Conservation (phyloP, 1,139 yeast species). For the Kluyveromyces sp. region DNA sequence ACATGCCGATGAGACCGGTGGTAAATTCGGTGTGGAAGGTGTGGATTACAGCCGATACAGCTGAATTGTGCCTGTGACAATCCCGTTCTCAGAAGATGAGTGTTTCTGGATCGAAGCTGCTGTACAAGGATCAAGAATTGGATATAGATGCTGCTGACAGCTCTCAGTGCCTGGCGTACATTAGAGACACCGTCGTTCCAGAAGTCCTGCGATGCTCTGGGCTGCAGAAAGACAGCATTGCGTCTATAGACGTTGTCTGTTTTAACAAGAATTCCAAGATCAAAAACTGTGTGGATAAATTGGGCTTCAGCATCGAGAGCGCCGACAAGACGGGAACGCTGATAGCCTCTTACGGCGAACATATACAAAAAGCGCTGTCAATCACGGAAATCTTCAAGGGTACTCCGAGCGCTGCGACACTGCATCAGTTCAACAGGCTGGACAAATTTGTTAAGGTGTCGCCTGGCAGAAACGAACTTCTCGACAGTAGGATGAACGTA, state of each 20-base stretch:
- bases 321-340: conserved; percentile 2
- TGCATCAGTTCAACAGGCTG: conserved; percentile 23
- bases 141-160: conserved; percentile 7
- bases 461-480: conserved; percentile 24
- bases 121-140: conserved; percentile 4
- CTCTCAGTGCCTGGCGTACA: conserved; percentile 8
- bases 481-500: conserved; percentile 21
- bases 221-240: no score
- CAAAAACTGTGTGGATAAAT: conserved; percentile 6
- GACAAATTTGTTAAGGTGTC: conserved; percentile 17
- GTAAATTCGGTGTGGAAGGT: no score
- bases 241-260: neutral
- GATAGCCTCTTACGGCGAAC: conserved; percentile 26
- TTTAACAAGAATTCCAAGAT: conserved; percentile 10
- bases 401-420: conserved; percentile 5
- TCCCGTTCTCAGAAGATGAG: no score
- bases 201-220: neutral
- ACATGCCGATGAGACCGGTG: no score
- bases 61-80: no score
- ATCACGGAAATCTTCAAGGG: conserved; percentile 23
- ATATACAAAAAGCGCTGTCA: conserved; percentile 25
- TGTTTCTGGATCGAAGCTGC: conserved; percentile 1
- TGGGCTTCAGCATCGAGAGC: neutral
- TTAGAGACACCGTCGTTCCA: conserved; percentile 8
- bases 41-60: no score